Evolutionary conservation across 306 rosid genomes (phyloP).

Genomic region (Cucurbita maxima): DNA sequence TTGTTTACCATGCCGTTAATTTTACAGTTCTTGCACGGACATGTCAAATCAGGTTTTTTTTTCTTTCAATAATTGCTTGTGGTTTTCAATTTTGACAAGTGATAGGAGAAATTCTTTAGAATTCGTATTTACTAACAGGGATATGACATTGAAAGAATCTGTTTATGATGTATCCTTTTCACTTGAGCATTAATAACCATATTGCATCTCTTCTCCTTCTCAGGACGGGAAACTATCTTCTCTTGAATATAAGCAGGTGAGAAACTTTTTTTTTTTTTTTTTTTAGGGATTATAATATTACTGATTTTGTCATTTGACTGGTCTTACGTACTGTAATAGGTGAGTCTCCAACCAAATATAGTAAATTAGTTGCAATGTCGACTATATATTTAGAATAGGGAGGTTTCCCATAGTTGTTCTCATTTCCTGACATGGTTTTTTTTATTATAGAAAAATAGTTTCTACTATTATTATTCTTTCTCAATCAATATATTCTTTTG

Average conservation of each 20-base stretch:
- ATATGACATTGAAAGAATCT: background rate
- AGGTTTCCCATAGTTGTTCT: background rate
- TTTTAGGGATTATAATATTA: background rate
- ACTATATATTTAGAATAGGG: background rate
- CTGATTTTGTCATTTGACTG: background rate
- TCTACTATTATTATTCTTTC: background rate
- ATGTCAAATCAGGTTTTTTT: background rate
- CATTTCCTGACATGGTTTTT: background rate
- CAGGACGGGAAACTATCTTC: constrained; percentile 54
- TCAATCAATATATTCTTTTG: background rate
- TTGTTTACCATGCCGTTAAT: background rate
- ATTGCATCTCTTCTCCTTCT: constrained; percentile 12
- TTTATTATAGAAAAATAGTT: background rate
- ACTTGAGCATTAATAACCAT: background rate
- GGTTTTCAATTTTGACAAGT: background rate
- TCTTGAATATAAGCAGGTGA: constrained; percentile 67
- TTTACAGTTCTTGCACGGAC: background rate
- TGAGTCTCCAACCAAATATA: background rate
- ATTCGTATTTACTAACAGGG: background rate
- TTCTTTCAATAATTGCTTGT: background rate
- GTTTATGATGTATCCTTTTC: background rate
- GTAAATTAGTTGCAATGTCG: background rate
- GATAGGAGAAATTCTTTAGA: background rate
- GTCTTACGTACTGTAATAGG: background rate
- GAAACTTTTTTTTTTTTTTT: constrained; percentile 1